A percentile compares a stretch with the other conserved stretches of the same genome.
These are phyloP conservation scores for Monosporozyma siamensis DNA, from an alignment of 805 yeast species.

Conservation along the genomic window DNA sequence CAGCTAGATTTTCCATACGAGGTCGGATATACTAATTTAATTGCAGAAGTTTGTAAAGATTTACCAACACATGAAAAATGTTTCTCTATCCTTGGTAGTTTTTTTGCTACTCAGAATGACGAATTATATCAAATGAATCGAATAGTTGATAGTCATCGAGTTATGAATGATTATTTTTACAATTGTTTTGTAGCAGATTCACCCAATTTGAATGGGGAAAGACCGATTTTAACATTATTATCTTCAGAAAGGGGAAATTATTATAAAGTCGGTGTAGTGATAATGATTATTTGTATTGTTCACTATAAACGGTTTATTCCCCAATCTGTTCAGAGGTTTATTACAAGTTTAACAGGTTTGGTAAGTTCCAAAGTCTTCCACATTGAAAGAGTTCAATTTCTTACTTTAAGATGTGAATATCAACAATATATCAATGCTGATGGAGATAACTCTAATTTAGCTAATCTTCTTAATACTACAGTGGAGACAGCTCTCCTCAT, in stretches of 20 bases:
- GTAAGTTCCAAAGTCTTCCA: constrained; percentile 20
- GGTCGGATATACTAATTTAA: neutral
- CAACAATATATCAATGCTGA: constrained; percentile 7
- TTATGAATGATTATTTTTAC: constrained; percentile 15
- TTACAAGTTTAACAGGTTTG: constrained; percentile 20
- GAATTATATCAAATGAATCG: constrained; percentile 13
- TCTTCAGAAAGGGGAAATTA: constrained; percentile 15
- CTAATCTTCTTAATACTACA: constrained; percentile 10
- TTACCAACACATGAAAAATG: constrained; percentile 17
- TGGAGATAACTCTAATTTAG: constrained; percentile 20
- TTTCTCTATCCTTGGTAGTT: constrained; percentile 5
- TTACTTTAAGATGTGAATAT: constrained; percentile 14
- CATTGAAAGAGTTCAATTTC: constrained; percentile 23
- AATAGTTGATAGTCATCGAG: constrained; percentile 14
- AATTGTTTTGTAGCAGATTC: constrained; percentile 10
- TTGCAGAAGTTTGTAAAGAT: constrained; percentile 1
- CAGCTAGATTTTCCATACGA: constrained; percentile 5
- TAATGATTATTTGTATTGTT: constrained; percentile 16
- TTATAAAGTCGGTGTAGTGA: constrained; percentile 22
- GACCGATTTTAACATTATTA: constrained; percentile 6
- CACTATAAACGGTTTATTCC: constrained; percentile 15
- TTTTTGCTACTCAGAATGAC: constrained; percentile 10
- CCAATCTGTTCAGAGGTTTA: constrained; percentile 12
- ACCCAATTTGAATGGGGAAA: constrained; percentile 5
- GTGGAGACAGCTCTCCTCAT: constrained; percentile 13